A percentile compares a stretch with the other conserved stretches of the same genome.
These are phyloP conservation scores for Skeletonema grethae DNA, from an alignment of 108 stramenopile species.

Conservation along the genomic window DNA sequence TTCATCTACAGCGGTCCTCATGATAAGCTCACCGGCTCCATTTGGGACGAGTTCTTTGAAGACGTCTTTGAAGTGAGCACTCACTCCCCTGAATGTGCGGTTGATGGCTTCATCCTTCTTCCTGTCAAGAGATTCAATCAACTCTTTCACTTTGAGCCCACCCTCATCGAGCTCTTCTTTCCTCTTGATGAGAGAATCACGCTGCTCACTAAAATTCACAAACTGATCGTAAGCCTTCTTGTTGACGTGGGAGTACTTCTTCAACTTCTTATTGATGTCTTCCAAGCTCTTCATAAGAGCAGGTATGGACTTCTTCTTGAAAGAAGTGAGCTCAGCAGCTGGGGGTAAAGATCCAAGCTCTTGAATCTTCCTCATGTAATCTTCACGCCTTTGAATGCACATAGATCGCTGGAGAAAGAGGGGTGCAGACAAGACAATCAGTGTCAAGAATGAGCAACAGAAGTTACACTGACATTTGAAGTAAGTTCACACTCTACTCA, in stretches of 20 bases:
- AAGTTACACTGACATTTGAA: slow-evolving; percentile 4
- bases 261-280: slow-evolving; percentile 88
- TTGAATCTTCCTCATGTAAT: slow-evolving; percentile 89
- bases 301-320: slow-evolving; percentile 69
- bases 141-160: slow-evolving; percentile 89
- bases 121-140: slow-evolving; percentile 92
- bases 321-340: slow-evolving; percentile 77
- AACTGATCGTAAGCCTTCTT: slow-evolving; percentile 99
- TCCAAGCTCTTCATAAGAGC: slow-evolving; percentile 87
- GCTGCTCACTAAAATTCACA: slow-evolving; percentile 96
- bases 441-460: neutral
- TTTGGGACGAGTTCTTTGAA: slow-evolving; percentile 97
- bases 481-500: slow-evolving; percentile 20
- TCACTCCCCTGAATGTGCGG: slow-evolving; percentile 96
- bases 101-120: slow-evolving; percentile 99
- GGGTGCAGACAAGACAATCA: neutral
- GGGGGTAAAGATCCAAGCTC: slow-evolving; percentile 93
- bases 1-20: slow-evolving; percentile 86
- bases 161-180: slow-evolving; percentile 92
- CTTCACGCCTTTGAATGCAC: slow-evolving; percentile 83
- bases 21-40: slow-evolving; percentile 93
- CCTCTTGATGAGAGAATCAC: slow-evolving; percentile 86
- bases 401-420: slow-evolving; percentile 69
- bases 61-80: slow-evolving; percentile 95
- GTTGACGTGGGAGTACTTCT: slow-evolving; percentile 98